Evolutionary conservation across 495 filamentous ascomycete genomes (phyloP).

Genomic region (Penicillium bialowiezense): DNA sequence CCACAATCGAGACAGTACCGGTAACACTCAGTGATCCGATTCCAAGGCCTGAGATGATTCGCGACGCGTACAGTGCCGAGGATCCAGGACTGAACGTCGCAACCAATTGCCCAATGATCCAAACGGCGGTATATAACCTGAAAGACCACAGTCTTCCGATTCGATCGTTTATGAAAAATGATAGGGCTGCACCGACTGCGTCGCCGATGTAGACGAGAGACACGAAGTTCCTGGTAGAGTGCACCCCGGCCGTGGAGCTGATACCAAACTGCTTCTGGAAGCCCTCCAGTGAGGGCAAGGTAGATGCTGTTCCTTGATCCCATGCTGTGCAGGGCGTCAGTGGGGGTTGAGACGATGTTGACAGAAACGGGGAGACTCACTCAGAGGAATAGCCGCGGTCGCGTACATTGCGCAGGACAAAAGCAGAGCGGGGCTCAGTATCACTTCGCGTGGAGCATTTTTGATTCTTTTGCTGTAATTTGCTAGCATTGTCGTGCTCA

Average conservation of each 20-base stretch:
- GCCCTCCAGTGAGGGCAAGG: constrained; percentile 10
- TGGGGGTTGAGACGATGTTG: background rate
- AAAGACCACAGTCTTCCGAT: constrained; percentile 16
- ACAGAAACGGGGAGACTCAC: constrained; percentile 2
- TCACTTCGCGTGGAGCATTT: constrained; percentile 9
- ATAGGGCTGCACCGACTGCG: constrained; percentile 15
- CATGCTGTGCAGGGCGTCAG: constrained; percentile 6
- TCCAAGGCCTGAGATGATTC: constrained; percentile 17
- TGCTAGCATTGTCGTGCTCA: background rate
- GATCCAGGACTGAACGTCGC: background rate
- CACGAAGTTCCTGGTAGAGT: constrained; percentile 12
- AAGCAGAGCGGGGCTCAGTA: constrained; percentile 6
- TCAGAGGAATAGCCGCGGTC: constrained; percentile 13
- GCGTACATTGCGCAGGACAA: constrained; percentile 12
- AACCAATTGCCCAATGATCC: constrained; percentile 13
- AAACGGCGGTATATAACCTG: constrained; percentile 8
- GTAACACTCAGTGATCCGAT: constrained; percentile 15
- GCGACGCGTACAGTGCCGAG: constrained; percentile 9
- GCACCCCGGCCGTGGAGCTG: constrained; percentile 5
- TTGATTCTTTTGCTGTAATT: background rate
- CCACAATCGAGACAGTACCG: constrained; percentile 12
- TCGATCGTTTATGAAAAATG: constrained; percentile 19
- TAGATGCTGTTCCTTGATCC: constrained; percentile 16
- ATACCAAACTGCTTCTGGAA: constrained; percentile 16
- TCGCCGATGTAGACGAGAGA: constrained; percentile 15